phyloP scores from a whole-genome alignment of 345 rosid genomes.

The Cardamine occulta region DNA sequence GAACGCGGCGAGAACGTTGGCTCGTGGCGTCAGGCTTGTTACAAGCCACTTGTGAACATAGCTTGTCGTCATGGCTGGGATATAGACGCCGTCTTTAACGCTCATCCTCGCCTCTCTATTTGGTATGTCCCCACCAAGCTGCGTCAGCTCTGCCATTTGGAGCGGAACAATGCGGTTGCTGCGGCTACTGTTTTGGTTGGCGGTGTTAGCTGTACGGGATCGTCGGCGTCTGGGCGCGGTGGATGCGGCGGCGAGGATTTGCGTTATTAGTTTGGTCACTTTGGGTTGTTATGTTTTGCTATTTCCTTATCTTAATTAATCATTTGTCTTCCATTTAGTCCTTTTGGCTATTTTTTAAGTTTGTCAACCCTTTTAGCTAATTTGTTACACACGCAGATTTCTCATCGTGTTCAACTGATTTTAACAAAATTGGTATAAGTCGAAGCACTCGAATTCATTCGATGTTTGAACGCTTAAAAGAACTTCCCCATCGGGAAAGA shows the following conservation, averaged over 20 bases:
- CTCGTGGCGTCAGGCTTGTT: conserved; percentile 97
- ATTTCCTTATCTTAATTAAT: conserved; percentile 11
- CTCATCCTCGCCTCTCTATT: conserved; percentile 88
- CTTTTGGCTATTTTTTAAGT: not conserved
- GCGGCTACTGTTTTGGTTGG: conserved; percentile 57
- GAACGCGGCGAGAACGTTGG: conserved; percentile 97
- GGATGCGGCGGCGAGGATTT: conserved; percentile 23
- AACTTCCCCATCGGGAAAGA: not conserved
- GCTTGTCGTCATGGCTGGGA: conserved; percentile 95
- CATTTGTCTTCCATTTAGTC: conserved; percentile 13
- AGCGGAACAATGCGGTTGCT: conserved; percentile 58
- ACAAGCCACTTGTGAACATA: conserved; percentile 83
- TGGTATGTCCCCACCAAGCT: conserved; percentile 98
- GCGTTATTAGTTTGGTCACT: conserved; percentile 21
- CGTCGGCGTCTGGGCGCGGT: conserved; percentile 35
- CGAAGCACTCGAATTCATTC: not conserved
- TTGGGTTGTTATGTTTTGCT: conserved; percentile 2
- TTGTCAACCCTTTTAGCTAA: conserved; percentile 26
- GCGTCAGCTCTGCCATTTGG: conserved; percentile 92
- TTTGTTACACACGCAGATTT: conserved; percentile 6
- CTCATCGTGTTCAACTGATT: not conserved
- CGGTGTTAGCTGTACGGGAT: conserved; percentile 32
- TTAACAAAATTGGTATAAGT: not conserved
- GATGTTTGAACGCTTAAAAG: not conserved
- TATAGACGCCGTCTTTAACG: conserved; percentile 83